Evolutionary conservation across 371 early-diverging fungal species (phyloP), one percentile per base, ranked within the genome.

Genomic region (Blastocladiella emersonii): DNA sequence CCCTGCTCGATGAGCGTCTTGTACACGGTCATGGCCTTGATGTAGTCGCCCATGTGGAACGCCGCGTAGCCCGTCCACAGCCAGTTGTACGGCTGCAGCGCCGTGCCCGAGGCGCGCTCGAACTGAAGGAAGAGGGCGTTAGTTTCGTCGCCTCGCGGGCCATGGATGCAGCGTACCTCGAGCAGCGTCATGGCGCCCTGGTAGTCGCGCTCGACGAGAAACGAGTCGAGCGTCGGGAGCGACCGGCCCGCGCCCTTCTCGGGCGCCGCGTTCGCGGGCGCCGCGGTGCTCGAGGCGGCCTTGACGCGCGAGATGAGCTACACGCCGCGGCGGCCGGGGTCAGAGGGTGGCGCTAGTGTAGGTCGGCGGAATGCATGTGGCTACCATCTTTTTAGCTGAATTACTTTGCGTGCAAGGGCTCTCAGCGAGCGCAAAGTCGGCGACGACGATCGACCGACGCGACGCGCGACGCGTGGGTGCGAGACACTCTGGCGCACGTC

Each of bases 121-220:
- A 51, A 51, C 53, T 48, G 10, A 1, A 23, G 41, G 41, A 17
- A 21, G 19, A 41, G 41, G 19, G 41, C 41, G 41, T 41, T 8
- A 5, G 19, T 3, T 2, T 17, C 19, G 41, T 41, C 41, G 13
- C 41, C 19, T 1, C 41, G 19, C 19, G 19, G 0, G 41, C 12
- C 3, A 21, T 2, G 44, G 15, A 44, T 1, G 7, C 15, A 1
- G 57, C n/a, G 12, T 53, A 78, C 80, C 70, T 80, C 81, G 3
- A 80, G 68, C 13, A 80, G 66, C 34, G 81, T 78, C 61, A 77
- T 67, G 0, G 81, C 81, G 13, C 81, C 81, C 17, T 72, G 68
- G 65, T 76, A 80, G 65, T 80, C 79, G 23, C 81, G 56, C n/a
- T 70, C 68, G 0, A 53, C 55, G 48, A 80, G 72, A 53, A 78